phyloP scores from a whole-genome alignment of 345 rosid species.

The Brassica juncea region DNA sequence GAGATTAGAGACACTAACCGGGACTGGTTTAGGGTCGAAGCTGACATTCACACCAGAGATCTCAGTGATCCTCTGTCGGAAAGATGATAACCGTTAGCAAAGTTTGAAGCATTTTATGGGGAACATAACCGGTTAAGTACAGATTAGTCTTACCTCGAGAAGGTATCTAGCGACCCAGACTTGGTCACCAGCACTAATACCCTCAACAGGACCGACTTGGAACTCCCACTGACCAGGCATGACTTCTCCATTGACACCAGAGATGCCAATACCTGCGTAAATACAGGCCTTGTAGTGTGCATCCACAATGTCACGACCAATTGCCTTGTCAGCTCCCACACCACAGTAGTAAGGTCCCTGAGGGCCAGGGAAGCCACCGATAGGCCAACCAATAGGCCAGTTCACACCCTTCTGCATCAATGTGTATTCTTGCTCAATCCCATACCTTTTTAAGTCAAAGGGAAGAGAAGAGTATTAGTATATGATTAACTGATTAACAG shows the following conservation, averaged over 20 bases:
- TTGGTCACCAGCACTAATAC: conserved; percentile 81
- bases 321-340: conserved; percentile 80
- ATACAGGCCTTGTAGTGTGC: conserved; percentile 92
- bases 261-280: conserved; percentile 77
- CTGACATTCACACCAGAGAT: conserved; percentile 76
- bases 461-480: background rate
- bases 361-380: conserved; percentile 89
- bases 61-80: conserved; percentile 63
- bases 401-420: conserved; percentile 72
- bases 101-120: background rate
- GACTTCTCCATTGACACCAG: conserved; percentile 91
- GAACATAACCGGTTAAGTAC: background rate
- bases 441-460: conserved; percentile 52
- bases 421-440: conserved; percentile 89
- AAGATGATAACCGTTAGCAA: background rate
- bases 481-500: background rate
- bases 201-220: conserved; percentile 94
- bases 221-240: conserved; percentile 99
- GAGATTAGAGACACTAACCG: conserved; percentile 38
- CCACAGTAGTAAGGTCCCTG: conserved; percentile 97
- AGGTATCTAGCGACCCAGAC: conserved; percentile 93
- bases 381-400: conserved; percentile 94
- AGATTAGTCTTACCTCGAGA: conserved; percentile 63
- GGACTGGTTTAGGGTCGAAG: conserved; percentile 61
- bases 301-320: conserved; percentile 87